A percentile compares a stretch with the other conserved stretches of the same genome.
Evolutionary conservation across 805 yeast genomes (phyloP).

Genomic region (Candida broadrunensis): DNA sequence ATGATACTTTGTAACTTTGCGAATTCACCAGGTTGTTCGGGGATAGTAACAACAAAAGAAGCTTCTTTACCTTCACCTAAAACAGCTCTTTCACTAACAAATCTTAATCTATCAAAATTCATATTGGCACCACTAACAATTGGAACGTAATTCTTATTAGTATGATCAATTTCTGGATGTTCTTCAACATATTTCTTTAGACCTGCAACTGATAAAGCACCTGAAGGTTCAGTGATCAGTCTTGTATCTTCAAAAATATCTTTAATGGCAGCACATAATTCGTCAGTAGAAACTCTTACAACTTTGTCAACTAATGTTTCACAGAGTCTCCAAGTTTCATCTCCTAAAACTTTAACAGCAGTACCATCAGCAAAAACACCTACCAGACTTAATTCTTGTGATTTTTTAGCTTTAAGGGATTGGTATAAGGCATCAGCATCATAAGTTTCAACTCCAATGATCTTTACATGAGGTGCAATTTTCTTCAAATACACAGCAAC

Average conservation of each 20-base stretch:
- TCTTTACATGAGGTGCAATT: constrained; percentile 94
- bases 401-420: constrained; percentile 55
- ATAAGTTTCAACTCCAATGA: constrained; percentile 92
- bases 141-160: constrained; percentile 72
- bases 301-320: constrained; percentile 84
- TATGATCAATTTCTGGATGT: constrained; percentile 71
- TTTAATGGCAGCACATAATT: constrained; percentile 93
- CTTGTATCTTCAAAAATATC: constrained; percentile 96
- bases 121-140: constrained; percentile 94
- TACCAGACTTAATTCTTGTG: constrained; percentile 62
- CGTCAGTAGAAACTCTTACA: constrained; percentile 83
- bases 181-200: constrained; percentile 72
- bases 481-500: constrained; percentile 86
- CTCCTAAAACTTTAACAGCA: constrained; percentile 87
- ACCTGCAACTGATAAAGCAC: constrained; percentile 96
- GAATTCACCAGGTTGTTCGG: constrained; percentile 92
- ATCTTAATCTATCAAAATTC: constrained; percentile 95
- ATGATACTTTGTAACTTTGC: constrained; percentile 70
- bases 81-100: constrained; percentile 95
- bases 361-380: constrained; percentile 99
- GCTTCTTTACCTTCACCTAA: constrained; percentile 98
- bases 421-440: constrained; percentile 93
- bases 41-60: constrained; percentile 84
- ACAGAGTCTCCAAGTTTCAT: constrained; percentile 84
- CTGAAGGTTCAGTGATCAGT: constrained; percentile 92